These are phyloP conservation scores for Quambalaria eucalypti DNA, from an alignment of 1,284 basidiomycete species.

Conservation along the genomic window DNA sequence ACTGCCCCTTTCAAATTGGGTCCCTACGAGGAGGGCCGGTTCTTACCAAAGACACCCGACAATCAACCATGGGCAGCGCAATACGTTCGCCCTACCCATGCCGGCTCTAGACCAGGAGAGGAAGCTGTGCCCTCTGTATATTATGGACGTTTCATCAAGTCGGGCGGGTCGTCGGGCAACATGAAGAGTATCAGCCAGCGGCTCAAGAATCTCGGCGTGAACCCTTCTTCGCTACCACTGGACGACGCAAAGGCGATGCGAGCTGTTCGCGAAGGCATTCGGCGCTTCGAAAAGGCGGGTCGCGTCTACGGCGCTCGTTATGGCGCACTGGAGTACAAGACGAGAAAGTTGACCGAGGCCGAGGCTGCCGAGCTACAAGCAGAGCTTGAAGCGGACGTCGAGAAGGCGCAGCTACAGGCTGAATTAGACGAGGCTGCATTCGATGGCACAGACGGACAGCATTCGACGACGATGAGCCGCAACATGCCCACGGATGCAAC, in stretches of 20 bases:
- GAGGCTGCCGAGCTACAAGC: conserved; percentile 36
- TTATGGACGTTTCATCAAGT: conserved; percentile 18
- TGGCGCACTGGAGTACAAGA: conserved; percentile 63
- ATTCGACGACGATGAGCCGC: conserved; percentile 1
- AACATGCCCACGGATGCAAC: background rate
- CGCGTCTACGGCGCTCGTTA: conserved; percentile 50
- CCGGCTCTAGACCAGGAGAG: conserved; percentile 1
- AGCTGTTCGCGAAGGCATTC: conserved; percentile 55
- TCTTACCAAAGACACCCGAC: conserved; percentile 28
- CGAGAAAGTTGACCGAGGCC: conserved; percentile 47
- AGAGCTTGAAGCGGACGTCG: conserved; percentile 1
- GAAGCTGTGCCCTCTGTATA: conserved; percentile 16
- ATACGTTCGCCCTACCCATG: conserved; percentile 26
- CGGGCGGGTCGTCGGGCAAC: conserved; percentile 2
- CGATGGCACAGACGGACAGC: background rate
- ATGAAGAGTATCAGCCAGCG: background rate
- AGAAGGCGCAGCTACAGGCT: conserved; percentile 1
- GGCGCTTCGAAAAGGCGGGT: conserved; percentile 57
- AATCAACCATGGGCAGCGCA: conserved; percentile 34
- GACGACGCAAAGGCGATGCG: conserved; percentile 54
- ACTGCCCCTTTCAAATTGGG: background rate
- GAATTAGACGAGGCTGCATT: background rate
- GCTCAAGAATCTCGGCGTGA: conserved; percentile 19
- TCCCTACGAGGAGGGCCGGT: conserved; percentile 16
- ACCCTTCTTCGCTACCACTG: conserved; percentile 16